Percentiles rank a stretch among this genome's conserved stretches.
phyloP scores from a whole-genome alignment of 345 rosid genomes.

The Lepidium aucheri region DNA sequence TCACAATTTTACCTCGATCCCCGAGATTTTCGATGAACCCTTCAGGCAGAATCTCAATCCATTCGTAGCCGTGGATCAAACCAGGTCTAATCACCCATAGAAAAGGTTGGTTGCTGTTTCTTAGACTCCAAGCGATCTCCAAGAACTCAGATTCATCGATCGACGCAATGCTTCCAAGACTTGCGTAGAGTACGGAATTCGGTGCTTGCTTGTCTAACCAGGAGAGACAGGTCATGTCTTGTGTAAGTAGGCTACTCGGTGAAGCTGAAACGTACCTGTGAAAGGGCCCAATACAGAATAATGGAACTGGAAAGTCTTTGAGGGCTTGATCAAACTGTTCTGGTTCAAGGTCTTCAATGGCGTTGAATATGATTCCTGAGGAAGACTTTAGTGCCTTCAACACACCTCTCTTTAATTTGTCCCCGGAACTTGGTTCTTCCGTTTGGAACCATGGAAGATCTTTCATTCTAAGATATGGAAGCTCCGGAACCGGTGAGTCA shows the following conservation, averaged over 20 bases:
- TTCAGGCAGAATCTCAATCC: conserved; percentile 30
- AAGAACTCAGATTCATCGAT: conserved; percentile 31
- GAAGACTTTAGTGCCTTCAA: conserved; percentile 29
- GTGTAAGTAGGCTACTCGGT: conserved; percentile 37
- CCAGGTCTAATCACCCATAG: conserved; percentile 69
- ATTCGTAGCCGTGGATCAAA: conserved; percentile 18
- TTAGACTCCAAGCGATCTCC: conserved; percentile 59
- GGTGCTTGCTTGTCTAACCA: conserved; percentile 54
- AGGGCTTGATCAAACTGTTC: conserved; percentile 14
- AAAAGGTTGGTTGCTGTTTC: conserved; percentile 46
- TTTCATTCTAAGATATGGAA: conserved; percentile 36
- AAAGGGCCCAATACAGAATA: conserved; percentile 43
- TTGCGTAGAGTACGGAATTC: conserved; percentile 43
- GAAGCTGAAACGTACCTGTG: conserved; percentile 32
- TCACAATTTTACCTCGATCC: conserved; percentile 16
- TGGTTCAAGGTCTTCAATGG: conserved; percentile 42
- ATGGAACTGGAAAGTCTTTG: conserved; percentile 29
- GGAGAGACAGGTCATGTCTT: conserved; percentile 41
- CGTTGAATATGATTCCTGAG: conserved; percentile 46
- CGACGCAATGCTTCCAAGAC: conserved; percentile 52
- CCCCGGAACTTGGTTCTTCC: conserved; percentile 1
- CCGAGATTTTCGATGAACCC: conserved; percentile 16
- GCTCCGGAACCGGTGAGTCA: conserved; percentile 30
- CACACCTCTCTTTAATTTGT: conserved; percentile 2
- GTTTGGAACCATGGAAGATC: conserved; percentile 34